phyloP scores from a whole-genome alignment of 164 flowering plant genomes.

The Macadamia tetraphylla region DNA sequence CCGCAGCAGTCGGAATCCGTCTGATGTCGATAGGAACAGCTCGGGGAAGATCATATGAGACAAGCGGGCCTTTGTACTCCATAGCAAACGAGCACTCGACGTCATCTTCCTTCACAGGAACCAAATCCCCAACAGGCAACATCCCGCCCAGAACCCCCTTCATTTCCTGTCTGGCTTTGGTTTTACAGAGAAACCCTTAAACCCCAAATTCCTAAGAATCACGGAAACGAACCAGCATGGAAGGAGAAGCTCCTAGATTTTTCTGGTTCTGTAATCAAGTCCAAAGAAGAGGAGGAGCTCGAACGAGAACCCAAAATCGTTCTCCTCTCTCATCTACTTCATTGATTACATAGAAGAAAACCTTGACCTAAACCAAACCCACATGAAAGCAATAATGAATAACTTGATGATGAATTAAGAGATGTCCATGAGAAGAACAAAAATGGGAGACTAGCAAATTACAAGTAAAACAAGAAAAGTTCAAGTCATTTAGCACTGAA shows the following conservation, averaged over 20 bases:
- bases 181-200: constrained; percentile 2
- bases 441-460: not conserved
- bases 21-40: constrained; percentile 57
- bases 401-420: not conserved
- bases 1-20: constrained; percentile 51
- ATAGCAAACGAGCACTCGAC: constrained; percentile 66
- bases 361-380: constrained; percentile 2
- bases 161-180: constrained; percentile 24
- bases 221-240: not conserved
- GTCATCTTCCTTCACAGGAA: constrained; percentile 23
- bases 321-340: constrained; percentile 3
- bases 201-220: not conserved
- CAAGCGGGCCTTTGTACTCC: constrained; percentile 72
- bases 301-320: not conserved
- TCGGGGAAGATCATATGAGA: constrained; percentile 47
- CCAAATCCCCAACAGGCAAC: constrained; percentile 30
- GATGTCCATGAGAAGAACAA: not conserved
- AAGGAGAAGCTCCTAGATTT: too few relatives aligned
- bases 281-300: not conserved
- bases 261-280: too few relatives aligned
- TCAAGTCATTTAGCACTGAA: too few relatives aligned
- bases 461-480: too few relatives aligned
- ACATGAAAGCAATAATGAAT: not conserved
- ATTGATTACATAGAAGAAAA: not conserved
- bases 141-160: constrained; percentile 41